Conservation (phyloP, 2,329 filamentous ascomycete species). For the Pseudocercospora musae region DNA sequence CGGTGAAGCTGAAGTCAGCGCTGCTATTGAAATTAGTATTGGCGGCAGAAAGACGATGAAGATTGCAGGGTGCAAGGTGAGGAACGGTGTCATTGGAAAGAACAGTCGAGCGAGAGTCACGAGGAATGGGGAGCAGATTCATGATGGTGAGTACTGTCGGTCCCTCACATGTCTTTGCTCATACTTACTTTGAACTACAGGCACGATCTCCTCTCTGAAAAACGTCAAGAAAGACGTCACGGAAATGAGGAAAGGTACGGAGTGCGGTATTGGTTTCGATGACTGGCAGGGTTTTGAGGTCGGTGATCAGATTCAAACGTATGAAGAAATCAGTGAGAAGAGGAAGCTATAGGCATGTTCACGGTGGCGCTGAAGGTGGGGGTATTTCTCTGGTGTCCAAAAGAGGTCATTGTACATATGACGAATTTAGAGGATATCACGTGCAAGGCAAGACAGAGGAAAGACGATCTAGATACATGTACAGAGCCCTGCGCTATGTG, state of each 20-base stretch:
- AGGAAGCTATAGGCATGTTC: constrained; percentile 49
- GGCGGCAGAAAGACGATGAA: constrained; percentile 67
- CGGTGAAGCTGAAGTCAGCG: constrained; percentile 82
- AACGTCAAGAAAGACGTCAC: constrained; percentile 87
- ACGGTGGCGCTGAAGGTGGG: too few relatives aligned
- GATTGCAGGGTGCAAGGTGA: constrained; percentile 83
- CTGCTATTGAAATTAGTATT: constrained; percentile 80
- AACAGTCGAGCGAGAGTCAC: constrained; percentile 67
- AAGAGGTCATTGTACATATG: too few relatives aligned
- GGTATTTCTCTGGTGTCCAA: neutral
- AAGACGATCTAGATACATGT: too few relatives aligned
- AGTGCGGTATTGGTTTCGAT: constrained; percentile 86
- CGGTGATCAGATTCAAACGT: constrained; percentile 85
- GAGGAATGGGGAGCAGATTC: constrained; percentile 64
- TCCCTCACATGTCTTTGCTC: neutral
- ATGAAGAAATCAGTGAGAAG: constrained; percentile 74
- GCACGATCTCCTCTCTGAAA: constrained; percentile 76
- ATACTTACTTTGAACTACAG: constrained; percentile 45
- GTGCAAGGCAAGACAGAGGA: too few relatives aligned
- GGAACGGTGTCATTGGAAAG: constrained; percentile 70
- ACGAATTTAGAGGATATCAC: too few relatives aligned
- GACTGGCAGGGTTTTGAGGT: constrained; percentile 72
- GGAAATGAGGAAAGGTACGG: constrained; percentile 87
- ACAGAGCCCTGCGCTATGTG: too few relatives aligned
- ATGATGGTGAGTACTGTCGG: constrained; percentile 65